phyloP scores from a whole-genome alignment of 768 basidiomycete genomes.

The Inosperma sp. region DNA sequence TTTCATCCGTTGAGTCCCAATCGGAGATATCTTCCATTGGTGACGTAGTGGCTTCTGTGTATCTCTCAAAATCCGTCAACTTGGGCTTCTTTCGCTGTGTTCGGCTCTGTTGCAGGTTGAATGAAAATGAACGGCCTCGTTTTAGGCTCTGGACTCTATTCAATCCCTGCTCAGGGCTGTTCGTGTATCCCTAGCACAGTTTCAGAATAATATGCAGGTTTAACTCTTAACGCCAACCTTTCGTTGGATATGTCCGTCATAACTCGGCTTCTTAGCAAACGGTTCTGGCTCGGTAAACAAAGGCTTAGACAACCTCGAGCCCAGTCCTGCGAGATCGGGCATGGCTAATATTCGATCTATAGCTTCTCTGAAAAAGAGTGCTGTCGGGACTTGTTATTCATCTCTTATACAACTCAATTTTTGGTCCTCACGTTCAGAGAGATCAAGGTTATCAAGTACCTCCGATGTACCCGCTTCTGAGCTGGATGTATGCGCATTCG shows the following conservation, averaged over 20 bases:
- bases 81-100: background rate
- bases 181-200: too few relatives aligned
- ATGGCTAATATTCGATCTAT: slow-evolving; percentile 41
- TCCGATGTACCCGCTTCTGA: slow-evolving; percentile 28
- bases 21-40: background rate
- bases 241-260: too few relatives aligned
- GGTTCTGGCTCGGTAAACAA: too few relatives aligned
- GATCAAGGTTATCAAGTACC: slow-evolving; percentile 40
- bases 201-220: too few relatives aligned
- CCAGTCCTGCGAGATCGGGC: slow-evolving; percentile 42
- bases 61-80: background rate
- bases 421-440: slow-evolving; percentile 37
- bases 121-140: too few relatives aligned
- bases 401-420: slow-evolving; percentile 5
- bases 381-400: slow-evolving; percentile 18
- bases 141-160: too few relatives aligned
- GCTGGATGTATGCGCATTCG: slow-evolving; percentile 23
- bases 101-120: background rate
- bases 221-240: too few relatives aligned
- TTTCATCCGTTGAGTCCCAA: slow-evolving; percentile 1
- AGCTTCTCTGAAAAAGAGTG: slow-evolving; percentile 32
- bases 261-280: too few relatives aligned
- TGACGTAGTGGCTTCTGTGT: background rate
- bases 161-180: too few relatives aligned
- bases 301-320: background rate